Base-by-base conservation (phyloP, 2,329 filamentous ascomycete species). In the Lasiodiplodia citricola region DNA sequence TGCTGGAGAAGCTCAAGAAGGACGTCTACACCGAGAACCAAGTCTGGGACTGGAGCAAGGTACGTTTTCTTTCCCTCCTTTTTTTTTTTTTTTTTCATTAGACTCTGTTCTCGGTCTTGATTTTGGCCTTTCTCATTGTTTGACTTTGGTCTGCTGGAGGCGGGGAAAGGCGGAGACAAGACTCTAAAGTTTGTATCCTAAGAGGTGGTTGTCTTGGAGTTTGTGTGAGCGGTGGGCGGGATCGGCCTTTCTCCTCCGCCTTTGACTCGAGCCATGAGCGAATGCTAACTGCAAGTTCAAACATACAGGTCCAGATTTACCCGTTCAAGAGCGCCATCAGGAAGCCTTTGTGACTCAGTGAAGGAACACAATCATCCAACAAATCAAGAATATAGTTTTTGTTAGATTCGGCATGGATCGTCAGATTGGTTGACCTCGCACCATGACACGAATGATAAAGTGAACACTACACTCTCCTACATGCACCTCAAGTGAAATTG, bases 21-120 rank as follows among this genome's bases (percentile, higher is more conserved):
- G 94, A 97, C 81, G 83, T 94, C 11, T 97, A 97, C 80, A 83
- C 85, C 11, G 85, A 81, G 70, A 84, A 80, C 54, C 92, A 90
- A 0, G 93, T 96, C 10, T 97, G 94, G 94, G 92, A 97, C 83
- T 72, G 76, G 75, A 77, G 78, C 11, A 84, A 84, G 77, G 79
- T 83, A 57, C 8, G 23, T 28, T 16, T 55, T 50, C 31, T 62
- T 38, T 35, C 4, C 23, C 28, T 37, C 8, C 28, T 37, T 55
- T 56, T 37, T 37, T 55, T 56, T 28, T 47, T 16, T 16, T 44
- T 21, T n/a, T 41, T 18, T 18, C 1, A 31, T 6, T 55, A 14
- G 2, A 5, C 11, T 28, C 16, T 7, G 1, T n/a, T n/a, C 18
- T 31, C 16, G 3, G 7, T 47, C 18, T 1, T 8, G 18, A 2